Evolutionary conservation across 2,329 filamentous ascomycete genomes (phyloP).

Genomic region (Epichloe glyceriae): DNA sequence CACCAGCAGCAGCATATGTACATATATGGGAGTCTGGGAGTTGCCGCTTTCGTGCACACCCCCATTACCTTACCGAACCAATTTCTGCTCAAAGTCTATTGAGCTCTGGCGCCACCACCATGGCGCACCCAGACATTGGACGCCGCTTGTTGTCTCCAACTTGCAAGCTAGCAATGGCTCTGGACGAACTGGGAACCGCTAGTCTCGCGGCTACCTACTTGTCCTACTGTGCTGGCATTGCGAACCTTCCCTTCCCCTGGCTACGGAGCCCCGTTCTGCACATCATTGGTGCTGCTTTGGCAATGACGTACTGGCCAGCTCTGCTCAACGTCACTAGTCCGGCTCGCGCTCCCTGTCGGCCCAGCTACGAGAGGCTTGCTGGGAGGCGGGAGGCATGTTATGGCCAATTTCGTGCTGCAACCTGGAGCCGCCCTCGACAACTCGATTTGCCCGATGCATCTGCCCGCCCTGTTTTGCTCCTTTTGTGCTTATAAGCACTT

Average conservation of each 20-base stretch:
- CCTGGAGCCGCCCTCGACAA: not conserved
- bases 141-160: not conserved
- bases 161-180: not conserved
- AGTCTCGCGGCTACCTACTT: not conserved
- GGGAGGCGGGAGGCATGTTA: not conserved
- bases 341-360: conserved; percentile 6
- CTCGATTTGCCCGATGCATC: not conserved
- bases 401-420: not conserved
- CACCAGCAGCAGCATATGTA: no score
- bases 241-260: not conserved
- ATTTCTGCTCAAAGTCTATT: not conserved
- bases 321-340: conserved; percentile 20
- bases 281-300: conserved; percentile 4
- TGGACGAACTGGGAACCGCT: not conserved
- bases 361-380: not conserved
- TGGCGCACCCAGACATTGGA: not conserved
- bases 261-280: conserved; percentile 4
- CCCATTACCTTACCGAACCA: no score
- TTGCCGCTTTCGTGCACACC: no score
- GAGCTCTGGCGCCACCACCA: not conserved
- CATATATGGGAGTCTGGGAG: no score
- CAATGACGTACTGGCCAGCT: conserved; percentile 22
- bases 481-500: conserved; percentile 2
- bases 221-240: not conserved
- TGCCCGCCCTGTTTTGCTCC: not conserved